Percentiles rank a stretch among this genome's conserved stretches.
These are phyloP conservation scores for Solanum hybrid DNA, from an alignment of 305 asterid genomes.

Conservation along the genomic window DNA sequence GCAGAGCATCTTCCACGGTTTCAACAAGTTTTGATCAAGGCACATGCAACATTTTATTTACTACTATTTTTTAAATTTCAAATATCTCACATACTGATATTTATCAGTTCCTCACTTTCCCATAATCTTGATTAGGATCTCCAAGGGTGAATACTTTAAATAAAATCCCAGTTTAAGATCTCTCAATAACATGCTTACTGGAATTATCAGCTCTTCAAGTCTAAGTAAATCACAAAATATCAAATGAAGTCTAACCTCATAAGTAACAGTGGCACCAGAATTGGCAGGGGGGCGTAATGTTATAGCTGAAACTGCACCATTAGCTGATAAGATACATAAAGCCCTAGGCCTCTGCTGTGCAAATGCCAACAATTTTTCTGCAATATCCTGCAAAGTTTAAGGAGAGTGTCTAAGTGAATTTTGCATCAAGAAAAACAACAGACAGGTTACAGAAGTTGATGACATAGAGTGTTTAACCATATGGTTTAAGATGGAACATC, in stretches of 20 bases:
- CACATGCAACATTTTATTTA: not conserved
- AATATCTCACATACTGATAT: not conserved
- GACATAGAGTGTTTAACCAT: not conserved
- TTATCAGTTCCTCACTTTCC: not conserved
- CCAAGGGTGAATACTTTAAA: not conserved
- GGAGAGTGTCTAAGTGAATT: not conserved
- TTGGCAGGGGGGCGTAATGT: conserved; percentile 66
- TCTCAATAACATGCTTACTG: not conserved
- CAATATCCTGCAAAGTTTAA: conserved; percentile 57
- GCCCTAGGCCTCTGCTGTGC: conserved; percentile 95
- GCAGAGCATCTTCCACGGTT: not conserved
- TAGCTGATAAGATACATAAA: conserved; percentile 79
- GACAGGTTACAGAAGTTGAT: not conserved
- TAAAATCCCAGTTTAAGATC: not conserved
- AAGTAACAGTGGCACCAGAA: conserved; percentile 57
- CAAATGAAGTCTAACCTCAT: conserved; percentile 48
- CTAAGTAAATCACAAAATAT: not conserved
- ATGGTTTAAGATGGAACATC: not conserved
- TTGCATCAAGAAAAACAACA: not conserved
- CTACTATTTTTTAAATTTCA: not conserved
- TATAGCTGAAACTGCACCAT: conserved; percentile 68
- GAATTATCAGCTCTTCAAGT: not conserved
- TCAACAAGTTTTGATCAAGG: not conserved
- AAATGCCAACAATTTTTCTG: conserved; percentile 73
- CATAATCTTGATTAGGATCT: not conserved